Base-by-base conservation (phyloP, 192 early-diverging fungal genomes). In the Coemansia sp. region DNA sequence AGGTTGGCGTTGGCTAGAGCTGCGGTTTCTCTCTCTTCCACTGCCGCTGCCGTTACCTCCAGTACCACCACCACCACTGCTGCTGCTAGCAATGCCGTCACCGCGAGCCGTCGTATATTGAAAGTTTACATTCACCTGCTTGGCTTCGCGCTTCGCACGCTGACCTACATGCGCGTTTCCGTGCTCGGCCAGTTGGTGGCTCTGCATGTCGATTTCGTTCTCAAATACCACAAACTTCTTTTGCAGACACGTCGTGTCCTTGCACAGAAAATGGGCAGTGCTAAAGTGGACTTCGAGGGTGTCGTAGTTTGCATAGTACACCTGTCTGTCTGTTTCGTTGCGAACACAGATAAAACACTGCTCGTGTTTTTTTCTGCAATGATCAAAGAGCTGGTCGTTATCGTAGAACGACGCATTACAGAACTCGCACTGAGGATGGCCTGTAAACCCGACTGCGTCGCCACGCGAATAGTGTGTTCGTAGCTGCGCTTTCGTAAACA, bases 141-240 rank as follows among this genome's bases (percentile, higher is more conserved):
- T 70, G 14, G 77, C 70, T 15, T 80, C 72, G 29, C 67, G 67
- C 22, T 61, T 60, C 9, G 72, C 72, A 19, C 59, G 58, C 67
- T 80, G 77, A 20, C 77, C 67, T 31, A 62, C 72, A 29, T 66
- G 45, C 3, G 55, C 30, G 55, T 63, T 53, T 17, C 68, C 45
- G 37, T 83, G 72, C 44, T 50, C 62, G 62, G 74, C 64, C 65
- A 94, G 90, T 57, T 94, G 89, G 67, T 98, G 96, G 6, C 86
- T 89, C 59, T 91, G 91, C 31, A 98, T 69, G 68, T 98, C 96
- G 57, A 98, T 85, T 15, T 97, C 90, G 13, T 89, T 85, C 30
- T 84, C 87, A 83, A 98, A 98, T 2, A 98, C 96, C 36, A 97
- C 86, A 85, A 98, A 98, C 83, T 97, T 98, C 65, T 89, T 87